Conservation (phyloP, 192 early-diverging fungal genomes). For the Geranomyces michiganensis region DNA sequence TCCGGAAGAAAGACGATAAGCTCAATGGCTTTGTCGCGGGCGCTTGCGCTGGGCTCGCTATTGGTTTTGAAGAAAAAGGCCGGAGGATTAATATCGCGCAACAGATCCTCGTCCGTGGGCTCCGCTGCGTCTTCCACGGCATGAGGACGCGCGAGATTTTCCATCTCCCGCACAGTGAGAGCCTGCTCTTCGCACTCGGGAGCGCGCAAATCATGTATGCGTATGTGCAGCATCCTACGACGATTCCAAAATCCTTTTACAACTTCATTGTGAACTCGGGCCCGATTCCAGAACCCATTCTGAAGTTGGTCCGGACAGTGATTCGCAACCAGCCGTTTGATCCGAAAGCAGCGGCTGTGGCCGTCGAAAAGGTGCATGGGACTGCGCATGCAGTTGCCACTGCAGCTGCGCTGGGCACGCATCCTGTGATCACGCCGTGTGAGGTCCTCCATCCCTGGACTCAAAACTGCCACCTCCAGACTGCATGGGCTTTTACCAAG, state of each 20-base stretch:
- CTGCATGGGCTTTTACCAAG: constrained; percentile 25
- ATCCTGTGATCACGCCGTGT: constrained; percentile 58
- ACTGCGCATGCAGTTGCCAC: neutral
- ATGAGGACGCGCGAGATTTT: constrained; percentile 40
- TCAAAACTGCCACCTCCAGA: constrained; percentile 31
- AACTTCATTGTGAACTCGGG: constrained; percentile 15
- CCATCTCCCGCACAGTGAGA: constrained; percentile 44
- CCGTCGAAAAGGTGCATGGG: neutral
- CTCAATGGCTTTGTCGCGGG: constrained; percentile 25
- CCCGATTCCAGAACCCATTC: constrained; percentile 11
- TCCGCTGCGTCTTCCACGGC: constrained; percentile 28
- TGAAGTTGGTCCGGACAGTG: neutral
- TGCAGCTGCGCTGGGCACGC: neutral
- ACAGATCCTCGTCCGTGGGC: constrained; percentile 16
- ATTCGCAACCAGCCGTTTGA: constrained; percentile 10
- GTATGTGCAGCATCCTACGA: constrained; percentile 43
- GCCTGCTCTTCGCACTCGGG: constrained; percentile 45
- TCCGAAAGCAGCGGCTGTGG: neutral
- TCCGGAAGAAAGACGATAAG: constrained; percentile 14
- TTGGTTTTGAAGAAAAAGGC: constrained; percentile 12
- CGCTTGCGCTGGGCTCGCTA: neutral
- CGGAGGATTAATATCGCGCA: constrained; percentile 15
- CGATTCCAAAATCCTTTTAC: constrained; percentile 45
- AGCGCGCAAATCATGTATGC: constrained; percentile 47
- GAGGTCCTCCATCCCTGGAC: constrained; percentile 43